Conservation (phyloP, 768 basidiomycete genomes). For the Trametes meyenii region DNA sequence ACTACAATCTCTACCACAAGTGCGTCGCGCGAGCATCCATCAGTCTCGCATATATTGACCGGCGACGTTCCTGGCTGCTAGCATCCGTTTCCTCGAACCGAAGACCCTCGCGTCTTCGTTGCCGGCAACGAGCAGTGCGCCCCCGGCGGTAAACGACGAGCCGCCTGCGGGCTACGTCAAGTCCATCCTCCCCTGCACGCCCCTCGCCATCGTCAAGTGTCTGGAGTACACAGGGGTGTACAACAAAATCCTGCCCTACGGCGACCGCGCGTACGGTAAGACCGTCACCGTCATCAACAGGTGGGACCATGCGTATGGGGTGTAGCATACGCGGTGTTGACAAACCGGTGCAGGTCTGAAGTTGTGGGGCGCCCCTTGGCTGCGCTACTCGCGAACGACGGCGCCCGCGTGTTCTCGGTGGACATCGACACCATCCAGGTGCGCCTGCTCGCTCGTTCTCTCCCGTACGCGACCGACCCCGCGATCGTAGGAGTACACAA, state of each 20-base stretch:
- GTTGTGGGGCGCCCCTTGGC: slow-evolving; percentile 98
- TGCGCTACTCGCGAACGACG: slow-evolving; percentile 93
- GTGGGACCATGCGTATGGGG: slow-evolving; percentile 40
- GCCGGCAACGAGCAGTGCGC: slow-evolving; percentile 32
- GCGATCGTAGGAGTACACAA: slow-evolving; percentile 83
- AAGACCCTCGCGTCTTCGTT: slow-evolving; percentile 59
- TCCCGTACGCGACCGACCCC: not conserved
- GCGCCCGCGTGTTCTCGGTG: slow-evolving; percentile 91
- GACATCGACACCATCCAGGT: slow-evolving; percentile 95
- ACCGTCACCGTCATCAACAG: slow-evolving; percentile 95
- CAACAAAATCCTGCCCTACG: slow-evolving; percentile 89
- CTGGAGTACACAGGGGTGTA: slow-evolving; percentile 92
- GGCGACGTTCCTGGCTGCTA: slow-evolving; percentile 34
- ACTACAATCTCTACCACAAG: slow-evolving; percentile 96
- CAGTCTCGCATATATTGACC: not conserved
- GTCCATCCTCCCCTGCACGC: slow-evolving; percentile 96
- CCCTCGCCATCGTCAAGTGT: slow-evolving; percentile 94
- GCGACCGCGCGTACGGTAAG: slow-evolving; percentile 92
- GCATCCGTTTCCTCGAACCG: slow-evolving; percentile 91
- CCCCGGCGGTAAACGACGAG: slow-evolving; percentile 49
- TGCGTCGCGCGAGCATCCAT: slow-evolving; percentile 46
- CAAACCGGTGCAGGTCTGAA: slow-evolving; percentile 70
- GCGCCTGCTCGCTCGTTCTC: slow-evolving; percentile 2
- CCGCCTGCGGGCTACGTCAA: slow-evolving; percentile 89
- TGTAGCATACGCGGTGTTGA: not conserved